A percentile compares a stretch with the other conserved stretches of the same genome.
Conservation (phyloP, 1,139 yeast genomes). For the Blastobotrys serpentis region DNA sequence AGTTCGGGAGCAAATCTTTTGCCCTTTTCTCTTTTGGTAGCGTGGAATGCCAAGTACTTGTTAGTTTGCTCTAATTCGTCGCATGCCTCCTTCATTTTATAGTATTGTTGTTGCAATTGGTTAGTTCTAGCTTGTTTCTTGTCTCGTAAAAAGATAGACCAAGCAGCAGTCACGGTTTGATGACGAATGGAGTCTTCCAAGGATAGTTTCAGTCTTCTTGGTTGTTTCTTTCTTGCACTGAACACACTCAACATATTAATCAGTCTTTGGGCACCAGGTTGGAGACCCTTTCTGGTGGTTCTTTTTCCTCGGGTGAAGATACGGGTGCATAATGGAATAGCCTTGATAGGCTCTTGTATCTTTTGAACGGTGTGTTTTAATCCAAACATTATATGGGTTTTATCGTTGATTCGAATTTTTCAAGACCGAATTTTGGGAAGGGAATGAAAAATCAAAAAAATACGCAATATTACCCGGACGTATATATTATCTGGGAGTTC, state of each 20-base stretch:
- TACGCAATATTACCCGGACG: constrained; percentile 3
- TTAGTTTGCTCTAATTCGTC: constrained; percentile 57
- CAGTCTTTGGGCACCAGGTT: constrained; percentile 64
- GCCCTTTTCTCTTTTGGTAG: constrained; percentile 51
- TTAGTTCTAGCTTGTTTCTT: constrained; percentile 41
- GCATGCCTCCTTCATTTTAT: constrained; percentile 70
- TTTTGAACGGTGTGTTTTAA: constrained; percentile 9
- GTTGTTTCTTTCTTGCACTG: constrained; percentile 85
- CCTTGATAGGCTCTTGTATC: constrained; percentile 12
- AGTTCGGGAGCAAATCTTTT: constrained; percentile 53
- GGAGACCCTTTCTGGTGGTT: constrained; percentile 44
- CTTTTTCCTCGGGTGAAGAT: constrained; percentile 43
- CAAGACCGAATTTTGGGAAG: not conserved
- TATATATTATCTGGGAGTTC: not conserved
- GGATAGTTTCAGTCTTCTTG: constrained; percentile 70
- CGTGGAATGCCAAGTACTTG: constrained; percentile 50
- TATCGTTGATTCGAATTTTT: not conserved
- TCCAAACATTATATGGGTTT: constrained; percentile 13
- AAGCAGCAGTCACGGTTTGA: constrained; percentile 77
- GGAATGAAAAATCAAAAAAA: not conserved
- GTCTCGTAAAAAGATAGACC: constrained; percentile 63
- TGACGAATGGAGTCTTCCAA: constrained; percentile 86
- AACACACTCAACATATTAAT: constrained; percentile 62
- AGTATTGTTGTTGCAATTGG: constrained; percentile 61
- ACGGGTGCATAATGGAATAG: constrained; percentile 11